Evolutionary conservation across 2,329 filamentous ascomycete species (phyloP), one percentile per base, ranked within the genome.

Genomic region (Pyrenochaeta sp.): DNA sequence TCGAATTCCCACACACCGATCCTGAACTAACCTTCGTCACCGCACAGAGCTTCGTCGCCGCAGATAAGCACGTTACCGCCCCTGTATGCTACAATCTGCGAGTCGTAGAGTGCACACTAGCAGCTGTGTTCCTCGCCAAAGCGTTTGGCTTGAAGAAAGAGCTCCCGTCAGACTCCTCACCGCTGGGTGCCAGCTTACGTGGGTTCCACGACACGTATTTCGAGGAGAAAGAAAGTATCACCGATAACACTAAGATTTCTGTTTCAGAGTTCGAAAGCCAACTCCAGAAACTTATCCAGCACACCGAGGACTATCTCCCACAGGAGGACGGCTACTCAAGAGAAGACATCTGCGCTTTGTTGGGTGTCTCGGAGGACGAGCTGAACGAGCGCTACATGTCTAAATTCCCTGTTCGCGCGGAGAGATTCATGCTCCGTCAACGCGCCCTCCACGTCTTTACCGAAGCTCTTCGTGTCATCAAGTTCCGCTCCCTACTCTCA

Each of bases 31-130:
- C 86, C 57, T 97, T 99, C 72, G 81, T 99, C 53, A 91, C 96
- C 55, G 93, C 92, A 6, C 94, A 99, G 70, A 95, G 89, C 47
- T 96, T 96, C 69, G 88, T 99, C 48, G 87, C 88, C 11, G 89
- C 93, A 4, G 92, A 97, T 78, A 99, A 99, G 76, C 89, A 94
- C 65, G 88, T 93, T 50, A 96, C 93, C 1, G 94, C 88, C 0
- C 93, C 93, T 0, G 86, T 95, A 53, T 90, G 93, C 79, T 99
- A 97, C 79, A 99, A 99, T 72, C 82, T 99, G 17, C 88, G 94
- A 19, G 94, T 99, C 1, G 94, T 96, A 24, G 94, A 99, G 74
- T 95, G 90, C 75, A 94, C 88, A 40, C 81, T 99, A 21, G 94
- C 94, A 3, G 91, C 94, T 3, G 76, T 82, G 11, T 79, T 86